Evolutionary conservation across 1,284 basidiomycete species (phyloP).

Genomic region (Flammula alnicola): DNA sequence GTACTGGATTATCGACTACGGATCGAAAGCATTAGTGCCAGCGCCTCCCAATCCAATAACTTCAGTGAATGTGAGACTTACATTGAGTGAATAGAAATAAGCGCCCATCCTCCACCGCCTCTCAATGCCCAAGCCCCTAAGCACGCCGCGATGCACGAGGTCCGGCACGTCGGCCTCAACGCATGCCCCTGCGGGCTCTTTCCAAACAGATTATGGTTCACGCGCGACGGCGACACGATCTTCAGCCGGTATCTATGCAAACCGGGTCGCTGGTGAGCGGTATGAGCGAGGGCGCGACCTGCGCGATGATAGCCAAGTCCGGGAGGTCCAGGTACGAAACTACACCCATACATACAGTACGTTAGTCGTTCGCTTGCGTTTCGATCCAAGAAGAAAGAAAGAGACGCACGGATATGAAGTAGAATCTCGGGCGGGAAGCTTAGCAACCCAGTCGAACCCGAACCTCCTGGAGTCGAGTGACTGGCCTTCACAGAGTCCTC

Average conservation of each 20-base stretch:
- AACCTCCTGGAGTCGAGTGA: not conserved
- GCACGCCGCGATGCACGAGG: conserved; percentile 67
- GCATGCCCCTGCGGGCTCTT: conserved; percentile 53
- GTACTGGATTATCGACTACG: conserved; percentile 62
- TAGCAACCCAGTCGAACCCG: conserved; percentile 25
- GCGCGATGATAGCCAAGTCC: conserved; percentile 59
- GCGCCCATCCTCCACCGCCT: conserved; percentile 63
- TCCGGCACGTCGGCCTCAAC: conserved; percentile 68
- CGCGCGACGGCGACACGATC: conserved; percentile 66
- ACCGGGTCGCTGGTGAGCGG: conserved; percentile 61
- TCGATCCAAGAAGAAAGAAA: not conserved
- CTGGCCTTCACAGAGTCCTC: not conserved
- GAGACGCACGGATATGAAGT: conserved; percentile 55
- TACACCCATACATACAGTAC: conserved; percentile 27
- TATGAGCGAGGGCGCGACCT: conserved; percentile 49
- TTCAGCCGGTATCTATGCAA: conserved; percentile 62
- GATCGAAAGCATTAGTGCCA: not conserved
- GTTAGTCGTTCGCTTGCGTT: not conserved
- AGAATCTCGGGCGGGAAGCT: conserved; percentile 58
- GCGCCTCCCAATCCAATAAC: not conserved
- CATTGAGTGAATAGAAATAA: conserved; percentile 66
- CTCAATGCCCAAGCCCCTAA: conserved; percentile 68
- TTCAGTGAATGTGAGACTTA: conserved; percentile 35
- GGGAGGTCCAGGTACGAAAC: conserved; percentile 75
- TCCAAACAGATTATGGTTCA: conserved; percentile 67